phyloP scores from a whole-genome alignment of 805 yeast species.

The Candida maris region DNA sequence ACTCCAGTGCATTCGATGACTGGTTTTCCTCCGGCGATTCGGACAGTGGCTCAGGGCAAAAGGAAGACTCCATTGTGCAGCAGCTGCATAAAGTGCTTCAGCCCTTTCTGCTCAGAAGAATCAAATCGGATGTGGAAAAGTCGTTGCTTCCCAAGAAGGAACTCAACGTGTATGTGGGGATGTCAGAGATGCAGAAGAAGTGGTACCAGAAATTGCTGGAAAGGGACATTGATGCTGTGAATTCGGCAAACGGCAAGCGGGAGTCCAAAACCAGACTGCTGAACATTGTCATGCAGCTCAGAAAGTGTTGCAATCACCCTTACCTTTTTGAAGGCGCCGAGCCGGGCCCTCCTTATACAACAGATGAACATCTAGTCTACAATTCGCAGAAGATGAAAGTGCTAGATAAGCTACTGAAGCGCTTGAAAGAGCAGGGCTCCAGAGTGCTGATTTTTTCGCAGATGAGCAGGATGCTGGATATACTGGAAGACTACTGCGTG shows the following conservation, averaged over 20 bases:
- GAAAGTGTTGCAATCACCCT: slow-evolving; percentile 85
- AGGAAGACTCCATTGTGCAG: slow-evolving; percentile 47
- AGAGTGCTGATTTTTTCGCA: slow-evolving; percentile 78
- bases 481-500: slow-evolving; percentile 72
- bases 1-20: slow-evolving; percentile 66
- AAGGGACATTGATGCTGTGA: slow-evolving; percentile 80
- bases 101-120: slow-evolving; percentile 73
- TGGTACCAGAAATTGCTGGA: slow-evolving; percentile 78
- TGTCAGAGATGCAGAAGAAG: slow-evolving; percentile 74
- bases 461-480: slow-evolving; percentile 80
- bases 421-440: slow-evolving; percentile 64
- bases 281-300: slow-evolving; percentile 79
- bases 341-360: slow-evolving; percentile 85
- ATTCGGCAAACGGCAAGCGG: slow-evolving; percentile 72
- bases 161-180: slow-evolving; percentile 65
- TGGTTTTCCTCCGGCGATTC: slow-evolving; percentile 57
- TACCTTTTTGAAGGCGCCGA: slow-evolving; percentile 84
- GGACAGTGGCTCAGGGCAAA: slow-evolving; percentile 29
- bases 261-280: slow-evolving; percentile 73
- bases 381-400: slow-evolving; percentile 72
- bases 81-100: slow-evolving; percentile 73
- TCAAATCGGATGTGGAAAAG: slow-evolving; percentile 78
- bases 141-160: slow-evolving; percentile 74
- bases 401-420: slow-evolving; percentile 61
- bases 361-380: slow-evolving; percentile 76